A percentile compares a stretch with the other conserved stretches of the same genome.
These are phyloP conservation scores for Scedosporium dehoogii DNA, from an alignment of 2,329 filamentous ascomycete species.

Conservation along the genomic window DNA sequence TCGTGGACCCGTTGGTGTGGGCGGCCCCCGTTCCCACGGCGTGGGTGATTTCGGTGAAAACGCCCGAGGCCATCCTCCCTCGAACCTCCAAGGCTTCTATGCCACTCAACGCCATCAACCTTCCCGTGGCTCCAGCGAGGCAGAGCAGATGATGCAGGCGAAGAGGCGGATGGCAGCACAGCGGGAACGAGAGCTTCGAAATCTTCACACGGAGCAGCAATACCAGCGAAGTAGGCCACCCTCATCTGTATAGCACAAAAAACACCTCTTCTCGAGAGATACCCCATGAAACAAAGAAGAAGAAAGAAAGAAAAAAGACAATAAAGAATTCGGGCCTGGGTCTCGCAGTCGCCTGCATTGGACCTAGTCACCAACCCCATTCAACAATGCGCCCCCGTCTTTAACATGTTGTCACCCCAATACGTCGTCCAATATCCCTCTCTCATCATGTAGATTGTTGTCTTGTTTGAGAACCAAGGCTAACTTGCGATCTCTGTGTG, in stretches of 20 bases:
- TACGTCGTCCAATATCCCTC: not conserved
- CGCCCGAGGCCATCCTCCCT: slow-evolving; percentile 57
- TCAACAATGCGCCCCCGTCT: not conserved
- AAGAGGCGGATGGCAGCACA: slow-evolving; percentile 99
- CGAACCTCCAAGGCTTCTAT: slow-evolving; percentile 85
- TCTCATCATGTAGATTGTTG: slow-evolving; percentile 6
- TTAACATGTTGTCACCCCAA: slow-evolving; percentile 4
- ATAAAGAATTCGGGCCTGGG: slow-evolving; percentile 22
- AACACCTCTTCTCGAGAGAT: slow-evolving; percentile 6
- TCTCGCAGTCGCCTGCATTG: slow-evolving; percentile 6
- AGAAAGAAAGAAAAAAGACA: slow-evolving; percentile 17
- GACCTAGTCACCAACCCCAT: not conserved
- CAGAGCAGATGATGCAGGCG: slow-evolving; percentile 97
- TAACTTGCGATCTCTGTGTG: slow-evolving; percentile 8
- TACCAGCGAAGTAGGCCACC: slow-evolving; percentile 97
- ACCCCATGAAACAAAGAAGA: slow-evolving; percentile 4
- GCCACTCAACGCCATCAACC: slow-evolving; percentile 85
- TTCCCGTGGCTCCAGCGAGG: slow-evolving; percentile 75
- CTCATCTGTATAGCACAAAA: slow-evolving; percentile 57
- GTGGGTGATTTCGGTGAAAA: slow-evolving; percentile 70
- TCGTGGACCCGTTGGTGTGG: slow-evolving; percentile 43
- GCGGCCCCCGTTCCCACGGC: slow-evolving; percentile 68
- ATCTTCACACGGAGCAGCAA: slow-evolving; percentile 99
- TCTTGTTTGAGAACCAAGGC: slow-evolving; percentile 7
- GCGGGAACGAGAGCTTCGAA: slow-evolving; percentile 96